Conservation (phyloP, 2,329 filamentous ascomycete species). For the Xylariaceae sp. region DNA sequence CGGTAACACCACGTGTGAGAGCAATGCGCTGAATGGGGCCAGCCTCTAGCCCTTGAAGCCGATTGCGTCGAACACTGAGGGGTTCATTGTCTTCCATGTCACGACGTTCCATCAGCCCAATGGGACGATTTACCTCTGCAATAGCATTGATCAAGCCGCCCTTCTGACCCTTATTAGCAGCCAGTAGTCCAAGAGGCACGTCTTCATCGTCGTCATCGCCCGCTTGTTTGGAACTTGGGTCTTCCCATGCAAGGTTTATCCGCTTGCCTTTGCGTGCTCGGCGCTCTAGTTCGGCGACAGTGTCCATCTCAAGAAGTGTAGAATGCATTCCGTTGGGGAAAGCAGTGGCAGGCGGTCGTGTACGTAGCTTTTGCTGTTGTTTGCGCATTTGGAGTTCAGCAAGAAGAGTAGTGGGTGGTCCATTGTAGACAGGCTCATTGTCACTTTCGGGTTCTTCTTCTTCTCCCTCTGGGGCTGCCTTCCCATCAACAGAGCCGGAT, state of each 20-base stretch:
- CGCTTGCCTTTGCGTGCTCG: conserved; percentile 70
- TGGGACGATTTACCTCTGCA: conserved; percentile 59
- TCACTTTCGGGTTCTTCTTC: conserved; percentile 47
- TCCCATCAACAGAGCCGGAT: conserved; percentile 29
- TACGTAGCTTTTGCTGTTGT: conserved; percentile 79
- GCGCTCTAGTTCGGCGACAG: conserved; percentile 81
- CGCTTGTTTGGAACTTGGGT: conserved; percentile 22
- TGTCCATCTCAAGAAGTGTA: conserved; percentile 86
- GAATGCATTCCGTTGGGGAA: conserved; percentile 80
- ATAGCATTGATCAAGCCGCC: conserved; percentile 45
- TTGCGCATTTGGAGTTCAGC: conserved; percentile 92
- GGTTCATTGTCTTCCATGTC: conserved; percentile 93
- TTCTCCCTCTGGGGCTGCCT: conserved; percentile 42
- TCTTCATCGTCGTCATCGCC: conserved; percentile 48
- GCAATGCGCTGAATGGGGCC: conserved; percentile 43
- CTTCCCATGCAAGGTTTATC: conserved; percentile 88
- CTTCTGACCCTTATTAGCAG: conserved; percentile 58
- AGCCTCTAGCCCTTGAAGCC: conserved; percentile 63
- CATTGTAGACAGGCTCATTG: conserved; percentile 55
- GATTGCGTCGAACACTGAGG: conserved; percentile 70
- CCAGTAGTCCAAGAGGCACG: conserved; percentile 81
- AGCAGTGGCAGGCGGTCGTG: conserved; percentile 60
- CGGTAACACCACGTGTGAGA: conserved; percentile 32
- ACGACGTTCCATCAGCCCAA: conserved; percentile 75
- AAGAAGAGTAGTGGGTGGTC: conserved; percentile 82